Evolutionary conservation across 768 basidiomycete genomes (phyloP).

Genomic region (Lactarius deliciosus): DNA sequence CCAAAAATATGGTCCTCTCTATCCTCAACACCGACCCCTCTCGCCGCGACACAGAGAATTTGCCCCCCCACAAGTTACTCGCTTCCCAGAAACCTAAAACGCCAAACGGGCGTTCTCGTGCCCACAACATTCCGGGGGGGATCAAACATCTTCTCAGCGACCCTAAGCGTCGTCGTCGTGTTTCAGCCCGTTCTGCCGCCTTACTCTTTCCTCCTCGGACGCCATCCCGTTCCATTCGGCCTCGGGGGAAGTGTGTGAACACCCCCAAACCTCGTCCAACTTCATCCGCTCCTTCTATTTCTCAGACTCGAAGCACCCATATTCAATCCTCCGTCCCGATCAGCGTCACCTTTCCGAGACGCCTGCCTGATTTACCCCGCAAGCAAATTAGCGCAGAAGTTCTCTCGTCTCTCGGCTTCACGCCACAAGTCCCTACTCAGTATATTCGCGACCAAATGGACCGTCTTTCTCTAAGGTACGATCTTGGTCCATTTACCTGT

Average conservation of each 20-base stretch:
- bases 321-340: neutral
- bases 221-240: neutral
- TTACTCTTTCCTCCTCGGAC: neutral
- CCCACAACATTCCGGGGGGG: slow-evolving; percentile 23
- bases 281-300: neutral
- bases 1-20: slow-evolving; percentile 21
- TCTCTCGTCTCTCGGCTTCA: slow-evolving; percentile 18
- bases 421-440: slow-evolving; percentile 12
- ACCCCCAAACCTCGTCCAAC: neutral
- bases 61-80: neutral
- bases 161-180: slow-evolving; percentile 19
- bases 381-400: slow-evolving; percentile 17
- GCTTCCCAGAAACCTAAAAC: slow-evolving; percentile 1
- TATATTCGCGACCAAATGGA: slow-evolving; percentile 24
- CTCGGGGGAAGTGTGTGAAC: neutral
- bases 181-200: slow-evolving; percentile 4
- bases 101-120: slow-evolving; percentile 12
- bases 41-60: slow-evolving; percentile 1
- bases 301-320: neutral
- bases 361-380: slow-evolving; percentile 13
- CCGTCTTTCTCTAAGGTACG: slow-evolving; percentile 14
- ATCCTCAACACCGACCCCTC: slow-evolving; percentile 17
- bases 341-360: slow-evolving; percentile 14
- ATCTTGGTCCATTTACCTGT: neutral
- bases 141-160: slow-evolving; percentile 22